These are phyloP conservation scores for Globisporangium uncinulatum DNA, from an alignment of 352 stramenopile species.

Conservation along the genomic window DNA sequence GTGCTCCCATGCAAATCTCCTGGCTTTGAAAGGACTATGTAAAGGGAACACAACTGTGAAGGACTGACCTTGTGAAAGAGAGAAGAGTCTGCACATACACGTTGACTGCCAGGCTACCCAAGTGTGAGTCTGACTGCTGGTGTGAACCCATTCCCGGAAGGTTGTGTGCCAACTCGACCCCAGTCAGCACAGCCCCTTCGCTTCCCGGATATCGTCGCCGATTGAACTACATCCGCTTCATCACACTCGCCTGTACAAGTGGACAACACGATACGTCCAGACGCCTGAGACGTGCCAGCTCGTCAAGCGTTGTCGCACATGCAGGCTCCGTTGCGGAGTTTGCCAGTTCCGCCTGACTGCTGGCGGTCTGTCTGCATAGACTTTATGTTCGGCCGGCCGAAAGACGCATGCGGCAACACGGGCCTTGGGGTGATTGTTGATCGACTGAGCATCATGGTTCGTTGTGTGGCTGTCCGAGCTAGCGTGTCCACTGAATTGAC, in stretches of 20 bases:
- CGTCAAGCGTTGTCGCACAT: not conserved
- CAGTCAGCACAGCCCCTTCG: conserved; percentile 20
- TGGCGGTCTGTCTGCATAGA: conserved; percentile 3
- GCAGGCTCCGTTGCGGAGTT: not conserved
- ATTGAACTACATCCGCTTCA: too few species aligned
- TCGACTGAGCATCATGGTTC: not conserved
- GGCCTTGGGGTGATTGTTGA: not conserved
- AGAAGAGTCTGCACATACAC: too few species aligned
- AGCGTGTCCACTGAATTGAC: not conserved
- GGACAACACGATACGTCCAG: not conserved
- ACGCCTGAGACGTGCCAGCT: conserved; percentile 1
- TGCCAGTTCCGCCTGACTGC: not conserved
- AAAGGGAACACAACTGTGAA: too few species aligned
- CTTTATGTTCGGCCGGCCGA: not conserved
- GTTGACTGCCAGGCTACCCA: too few species aligned
- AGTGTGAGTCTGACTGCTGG: too few species aligned
- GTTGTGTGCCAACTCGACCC: too few species aligned
- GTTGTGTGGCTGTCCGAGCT: not conserved
- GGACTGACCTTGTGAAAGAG: too few species aligned
- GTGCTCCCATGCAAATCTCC: too few species aligned
- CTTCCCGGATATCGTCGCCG: too few species aligned
- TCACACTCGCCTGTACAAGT: conserved; percentile 3
- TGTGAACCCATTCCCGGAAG: too few species aligned
- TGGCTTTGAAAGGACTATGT: too few species aligned
- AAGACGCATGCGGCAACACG: conserved; percentile 5